phyloP scores from a whole-genome alignment of 306 rosid species.

The Sechiopsis laciniata region DNA sequence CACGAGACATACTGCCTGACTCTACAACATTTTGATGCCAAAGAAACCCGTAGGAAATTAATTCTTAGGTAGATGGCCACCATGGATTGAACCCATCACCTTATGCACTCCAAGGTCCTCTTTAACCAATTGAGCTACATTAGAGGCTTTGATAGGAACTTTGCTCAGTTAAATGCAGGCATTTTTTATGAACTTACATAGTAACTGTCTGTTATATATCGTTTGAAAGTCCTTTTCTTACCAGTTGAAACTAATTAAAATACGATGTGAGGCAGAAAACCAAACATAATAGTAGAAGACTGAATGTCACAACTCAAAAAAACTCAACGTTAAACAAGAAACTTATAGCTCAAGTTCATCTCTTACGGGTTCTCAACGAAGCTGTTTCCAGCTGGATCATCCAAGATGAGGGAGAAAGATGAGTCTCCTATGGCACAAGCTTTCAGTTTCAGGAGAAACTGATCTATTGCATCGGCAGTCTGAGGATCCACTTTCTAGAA shows the following conservation, averaged over 20 bases:
- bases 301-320: background rate
- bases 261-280: background rate
- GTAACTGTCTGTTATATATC: no score
- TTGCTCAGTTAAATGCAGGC: no score
- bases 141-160: no score
- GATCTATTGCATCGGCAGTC: conserved; percentile 79
- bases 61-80: no score
- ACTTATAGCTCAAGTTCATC: conserved; percentile 7
- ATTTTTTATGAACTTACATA: no score
- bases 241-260: background rate
- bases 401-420: conserved; percentile 67
- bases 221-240: background rate
- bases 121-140: no score
- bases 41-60: no score
- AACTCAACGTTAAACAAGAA: background rate
- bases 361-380: conserved; percentile 92
- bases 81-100: no score
- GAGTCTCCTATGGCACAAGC: conserved; percentile 61
- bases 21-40: no score
- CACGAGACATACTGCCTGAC: no score
- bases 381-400: conserved; percentile 98
- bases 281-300: background rate
- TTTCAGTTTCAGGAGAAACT: conserved; percentile 65
- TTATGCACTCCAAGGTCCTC: no score
- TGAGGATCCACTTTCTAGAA: conserved; percentile 68